These are phyloP conservation scores for Chrysochromulina tobinii DNA, from an alignment of 78 protist species.

Conservation along the genomic window DNA sequence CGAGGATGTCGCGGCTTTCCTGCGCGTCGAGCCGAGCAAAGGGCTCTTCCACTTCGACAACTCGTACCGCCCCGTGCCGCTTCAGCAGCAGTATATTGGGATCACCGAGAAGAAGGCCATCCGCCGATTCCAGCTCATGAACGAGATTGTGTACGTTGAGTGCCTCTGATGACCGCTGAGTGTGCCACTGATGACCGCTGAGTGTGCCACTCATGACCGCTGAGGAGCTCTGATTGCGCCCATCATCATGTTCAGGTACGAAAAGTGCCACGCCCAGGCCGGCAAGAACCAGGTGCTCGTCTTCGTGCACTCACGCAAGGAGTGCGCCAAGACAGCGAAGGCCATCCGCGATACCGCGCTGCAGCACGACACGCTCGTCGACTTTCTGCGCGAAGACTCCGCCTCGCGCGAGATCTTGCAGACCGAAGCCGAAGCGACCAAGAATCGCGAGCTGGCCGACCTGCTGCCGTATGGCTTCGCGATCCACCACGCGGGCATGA, in stretches of 20 bases:
- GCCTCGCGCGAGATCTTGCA: constrained; percentile 65
- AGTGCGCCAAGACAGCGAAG: constrained; percentile 89
- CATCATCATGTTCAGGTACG: constrained; percentile 89
- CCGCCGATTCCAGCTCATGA: constrained; percentile 83
- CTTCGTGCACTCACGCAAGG: constrained; percentile 98
- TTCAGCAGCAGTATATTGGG: constrained; percentile 94
- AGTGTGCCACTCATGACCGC: too few relatives aligned
- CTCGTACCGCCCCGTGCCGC: constrained; percentile 95
- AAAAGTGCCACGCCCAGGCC: constrained; percentile 75
- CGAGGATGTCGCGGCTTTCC: constrained; percentile 95
- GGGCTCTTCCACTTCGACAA: constrained; percentile 92
- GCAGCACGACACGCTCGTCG: constrained; percentile 55
- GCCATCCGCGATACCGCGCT: constrained; percentile 62
- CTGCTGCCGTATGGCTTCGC: constrained; percentile 96
- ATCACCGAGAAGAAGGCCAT: constrained; percentile 84
- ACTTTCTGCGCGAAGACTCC: constrained; percentile 63
- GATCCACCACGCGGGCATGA: constrained; percentile 98
- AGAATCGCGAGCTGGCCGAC: constrained; percentile 74
- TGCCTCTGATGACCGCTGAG: too few relatives aligned
- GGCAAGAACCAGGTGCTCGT: constrained; percentile 85
- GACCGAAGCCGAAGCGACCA: constrained; percentile 57
- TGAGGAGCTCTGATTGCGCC: background rate
- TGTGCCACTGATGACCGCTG: too few relatives aligned
- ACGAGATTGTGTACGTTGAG: constrained; percentile 83
- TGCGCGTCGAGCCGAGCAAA: constrained; percentile 82